Percentiles rank a stretch among this genome's conserved stretches.
These are phyloP conservation scores for Sambucus nigra DNA, from an alignment of 129 eudicot species.

Conservation along the genomic window DNA sequence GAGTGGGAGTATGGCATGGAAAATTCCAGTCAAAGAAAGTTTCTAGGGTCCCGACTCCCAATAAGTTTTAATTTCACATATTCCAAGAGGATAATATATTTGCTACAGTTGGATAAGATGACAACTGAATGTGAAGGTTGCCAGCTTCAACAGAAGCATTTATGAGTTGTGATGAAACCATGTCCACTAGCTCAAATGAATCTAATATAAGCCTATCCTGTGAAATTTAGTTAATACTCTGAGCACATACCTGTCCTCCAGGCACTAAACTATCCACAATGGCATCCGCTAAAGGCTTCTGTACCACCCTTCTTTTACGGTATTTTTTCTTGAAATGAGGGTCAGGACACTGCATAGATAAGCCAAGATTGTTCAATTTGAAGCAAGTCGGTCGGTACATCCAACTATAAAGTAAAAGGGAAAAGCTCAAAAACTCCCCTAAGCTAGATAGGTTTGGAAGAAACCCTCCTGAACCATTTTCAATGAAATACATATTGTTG, in stretches of 20 bases:
- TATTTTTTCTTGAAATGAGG: conserved; percentile 91
- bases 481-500: too few species aligned
- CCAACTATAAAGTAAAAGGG: too few species aligned
- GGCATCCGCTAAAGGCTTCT: conserved; percentile 87
- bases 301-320: conserved; percentile 86
- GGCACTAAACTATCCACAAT: conserved; percentile 47
- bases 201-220: neutral
- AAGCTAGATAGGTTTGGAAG: neutral
- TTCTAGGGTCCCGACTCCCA: too few species aligned
- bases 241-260: conserved; percentile 70
- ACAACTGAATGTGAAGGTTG: neutral
- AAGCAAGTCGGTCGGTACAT: neutral
- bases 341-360: conserved; percentile 80
- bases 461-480: too few species aligned
- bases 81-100: too few species aligned
- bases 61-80: too few species aligned
- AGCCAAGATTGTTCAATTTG: neutral
- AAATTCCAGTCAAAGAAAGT: too few species aligned
- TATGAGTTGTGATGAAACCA: neutral
- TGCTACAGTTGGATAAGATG: too few species aligned
- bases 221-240: neutral
- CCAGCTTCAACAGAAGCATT: neutral
- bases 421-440: neutral
- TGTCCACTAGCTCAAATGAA: neutral
- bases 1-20: too few species aligned